Conservation (phyloP, 345 rosid species). For the Brassica juncea region DNA sequence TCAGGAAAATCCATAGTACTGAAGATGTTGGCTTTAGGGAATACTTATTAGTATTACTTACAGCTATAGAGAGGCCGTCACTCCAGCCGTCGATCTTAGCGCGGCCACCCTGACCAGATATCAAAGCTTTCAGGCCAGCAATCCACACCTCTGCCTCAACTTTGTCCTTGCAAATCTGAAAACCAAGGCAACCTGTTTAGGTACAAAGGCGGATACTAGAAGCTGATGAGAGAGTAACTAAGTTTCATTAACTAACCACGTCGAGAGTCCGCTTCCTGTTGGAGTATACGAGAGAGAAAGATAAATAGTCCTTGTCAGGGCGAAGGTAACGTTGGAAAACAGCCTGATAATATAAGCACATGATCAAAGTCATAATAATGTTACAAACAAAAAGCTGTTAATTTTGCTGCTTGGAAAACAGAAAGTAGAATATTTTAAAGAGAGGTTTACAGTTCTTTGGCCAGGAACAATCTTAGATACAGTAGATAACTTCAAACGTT, state of each 20-base stretch:
- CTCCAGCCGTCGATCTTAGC: slow-evolving; percentile 94
- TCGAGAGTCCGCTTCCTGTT: slow-evolving; percentile 85
- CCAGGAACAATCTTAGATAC: slow-evolving; percentile 89
- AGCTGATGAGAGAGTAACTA: slow-evolving; percentile 1
- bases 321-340: slow-evolving; percentile 79
- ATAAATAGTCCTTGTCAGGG: slow-evolving; percentile 87
- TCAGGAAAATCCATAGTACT: slow-evolving; percentile 17
- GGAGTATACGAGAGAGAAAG: slow-evolving; percentile 86
- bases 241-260: slow-evolving; percentile 67
- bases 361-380: slow-evolving; percentile 5
- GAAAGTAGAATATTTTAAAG: slow-evolving; percentile 23
- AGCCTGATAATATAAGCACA: slow-evolving; percentile 52
- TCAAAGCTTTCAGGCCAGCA: slow-evolving; percentile 72
- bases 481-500: slow-evolving; percentile 77
- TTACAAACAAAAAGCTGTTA: neutral
- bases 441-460: slow-evolving; percentile 86
- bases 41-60: slow-evolving; percentile 39
- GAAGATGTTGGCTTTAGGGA: neutral
- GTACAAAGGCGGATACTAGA: slow-evolving; percentile 14
- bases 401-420: slow-evolving; percentile 2
- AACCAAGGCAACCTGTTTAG: slow-evolving; percentile 25
- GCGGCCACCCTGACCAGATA: slow-evolving; percentile 85
- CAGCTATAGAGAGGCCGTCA: slow-evolving; percentile 85
- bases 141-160: slow-evolving; percentile 96
- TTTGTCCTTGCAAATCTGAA: slow-evolving; percentile 90